Evolutionary conservation across 2,329 filamentous ascomycete genomes (phyloP), one percentile per base, ranked within the genome.

Genomic region (Gnomoniopsis smithogilvyi): DNA sequence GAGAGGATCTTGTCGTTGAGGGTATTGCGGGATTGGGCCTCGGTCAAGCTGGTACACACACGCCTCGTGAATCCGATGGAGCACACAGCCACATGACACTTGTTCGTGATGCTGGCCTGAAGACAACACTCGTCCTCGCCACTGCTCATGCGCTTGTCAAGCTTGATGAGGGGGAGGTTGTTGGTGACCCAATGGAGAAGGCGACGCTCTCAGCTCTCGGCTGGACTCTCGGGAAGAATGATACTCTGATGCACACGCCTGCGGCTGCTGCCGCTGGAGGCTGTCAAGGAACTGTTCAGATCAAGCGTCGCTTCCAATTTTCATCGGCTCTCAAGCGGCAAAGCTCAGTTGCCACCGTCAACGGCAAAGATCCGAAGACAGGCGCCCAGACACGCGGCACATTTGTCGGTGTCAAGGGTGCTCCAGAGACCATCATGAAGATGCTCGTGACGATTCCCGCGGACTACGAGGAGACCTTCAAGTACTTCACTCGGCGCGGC

Each of bases 101-200:
- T 57, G 87, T 96, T 41, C 80, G 82, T 48, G 78, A 90, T 24
- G 85, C 89, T 64, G 86, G 85, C 41, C 80, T 93, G 48, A 88
- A 96, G 66, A 98, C 95, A 0, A 96, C 93, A 10, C 80, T 99
- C 58, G 95, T 98, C 55, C 85, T 99, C 56, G 94, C 95, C 46
- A 96, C 93, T 14, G 95, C 95, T 2, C 95, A 99, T 71, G 95
- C 95, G 46, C 80, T 99, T 30, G 96, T 99, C 52, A 97, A 94
- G 72, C 83, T 99, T 17, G 95, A 99, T 65, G 95, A 99, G 72
- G 95, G 95, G 21, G 95, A 99, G 14, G 89, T 98, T 66, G 95
- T 99, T 48, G 95, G 95, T 68, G 95, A 99, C 70, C 95, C 95
- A 2, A 99, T 99, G 95, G 95, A 99, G 72, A 98, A 98, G 76